Evolutionary conservation across 129 eudicot species (phyloP).

Genomic region (Lactuca sativa): DNA sequence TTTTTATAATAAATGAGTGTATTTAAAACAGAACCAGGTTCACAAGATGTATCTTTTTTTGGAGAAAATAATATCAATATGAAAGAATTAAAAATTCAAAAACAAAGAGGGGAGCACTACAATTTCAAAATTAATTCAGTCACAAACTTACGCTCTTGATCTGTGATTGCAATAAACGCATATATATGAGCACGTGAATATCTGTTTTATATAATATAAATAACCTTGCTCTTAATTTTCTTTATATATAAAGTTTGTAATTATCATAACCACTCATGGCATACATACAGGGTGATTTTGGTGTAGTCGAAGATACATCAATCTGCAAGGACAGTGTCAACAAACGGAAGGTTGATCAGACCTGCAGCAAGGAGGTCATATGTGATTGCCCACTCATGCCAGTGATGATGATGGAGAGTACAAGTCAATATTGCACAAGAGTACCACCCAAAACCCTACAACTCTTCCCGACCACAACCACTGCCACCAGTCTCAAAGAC

Average conservation of each 20-base stretch:
- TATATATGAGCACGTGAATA: no score
- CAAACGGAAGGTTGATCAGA: constrained; percentile 43
- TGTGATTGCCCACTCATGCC: constrained; percentile 36
- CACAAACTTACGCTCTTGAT: background rate
- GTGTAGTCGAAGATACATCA: constrained; percentile 31
- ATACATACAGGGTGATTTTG: constrained; percentile 22
- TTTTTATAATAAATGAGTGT: no score
- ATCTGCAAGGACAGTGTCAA: constrained; percentile 17
- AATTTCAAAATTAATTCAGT: background rate
- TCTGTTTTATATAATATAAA: background rate
- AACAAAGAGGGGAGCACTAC: background rate
- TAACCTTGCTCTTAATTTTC: background rate
- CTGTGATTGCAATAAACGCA: background rate
- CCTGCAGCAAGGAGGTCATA: constrained; percentile 20
- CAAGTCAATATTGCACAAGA: constrained; percentile 36
- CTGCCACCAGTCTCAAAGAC: constrained; percentile 15
- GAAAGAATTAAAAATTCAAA: background rate
- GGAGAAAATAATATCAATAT: background rate
- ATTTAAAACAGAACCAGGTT: no score
- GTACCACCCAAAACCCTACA: constrained; percentile 78
- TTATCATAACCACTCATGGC: background rate
- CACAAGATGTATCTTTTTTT: background rate
- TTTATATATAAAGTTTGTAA: background rate
- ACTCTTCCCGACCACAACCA: constrained; percentile 73
- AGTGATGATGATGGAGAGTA: constrained; percentile 48